Evolutionary conservation across 2,329 filamentous ascomycete species (phyloP).

Genomic region (Fragosphaeria purpurea): DNA sequence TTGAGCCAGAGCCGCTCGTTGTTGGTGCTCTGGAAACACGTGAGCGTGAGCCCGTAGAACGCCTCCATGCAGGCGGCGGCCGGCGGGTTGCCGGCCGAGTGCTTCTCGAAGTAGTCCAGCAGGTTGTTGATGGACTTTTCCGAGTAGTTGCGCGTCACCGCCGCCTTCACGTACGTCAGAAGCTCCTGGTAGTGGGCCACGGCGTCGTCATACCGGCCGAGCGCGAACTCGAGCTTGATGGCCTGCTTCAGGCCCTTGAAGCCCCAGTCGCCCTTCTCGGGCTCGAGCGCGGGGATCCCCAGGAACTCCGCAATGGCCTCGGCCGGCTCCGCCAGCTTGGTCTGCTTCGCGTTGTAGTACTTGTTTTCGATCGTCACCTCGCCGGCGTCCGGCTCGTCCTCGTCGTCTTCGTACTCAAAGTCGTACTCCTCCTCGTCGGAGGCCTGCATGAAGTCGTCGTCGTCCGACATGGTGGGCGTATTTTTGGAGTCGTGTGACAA

Average conservation of each 20-base stretch:
- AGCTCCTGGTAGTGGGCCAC: conserved; percentile 89
- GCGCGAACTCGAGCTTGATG: conserved; percentile 91
- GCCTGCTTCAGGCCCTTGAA: conserved; percentile 98
- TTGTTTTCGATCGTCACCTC: conserved; percentile 98
- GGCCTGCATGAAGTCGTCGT: conserved; percentile 90
- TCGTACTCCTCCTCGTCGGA: conserved; percentile 90
- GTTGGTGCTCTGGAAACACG: conserved; percentile 94
- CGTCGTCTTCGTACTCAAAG: conserved; percentile 90
- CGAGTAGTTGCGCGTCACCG: conserved; percentile 94
- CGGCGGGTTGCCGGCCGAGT: conserved; percentile 57
- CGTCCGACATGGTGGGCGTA: conserved; percentile 59
- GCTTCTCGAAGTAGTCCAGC: conserved; percentile 95
- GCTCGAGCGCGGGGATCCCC: conserved; percentile 72
- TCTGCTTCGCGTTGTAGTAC: conserved; percentile 98
- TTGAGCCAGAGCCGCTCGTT: conserved; percentile 97
- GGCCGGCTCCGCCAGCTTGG: conserved; percentile 77
- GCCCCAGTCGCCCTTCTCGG: conserved; percentile 94
- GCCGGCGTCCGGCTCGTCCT: conserved; percentile 76
- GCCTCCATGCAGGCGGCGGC: conserved; percentile 79
- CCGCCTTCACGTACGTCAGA: conserved; percentile 92
- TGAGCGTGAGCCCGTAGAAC: conserved; percentile 87
- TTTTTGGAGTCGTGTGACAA: no score
- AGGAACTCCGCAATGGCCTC: conserved; percentile 88
- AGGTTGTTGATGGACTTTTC: conserved; percentile 99
- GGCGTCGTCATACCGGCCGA: conserved; percentile 80